phyloP scores from a whole-genome alignment of 2,329 filamentous ascomycete genomes.

The Pyrenochaeta sp. region DNA sequence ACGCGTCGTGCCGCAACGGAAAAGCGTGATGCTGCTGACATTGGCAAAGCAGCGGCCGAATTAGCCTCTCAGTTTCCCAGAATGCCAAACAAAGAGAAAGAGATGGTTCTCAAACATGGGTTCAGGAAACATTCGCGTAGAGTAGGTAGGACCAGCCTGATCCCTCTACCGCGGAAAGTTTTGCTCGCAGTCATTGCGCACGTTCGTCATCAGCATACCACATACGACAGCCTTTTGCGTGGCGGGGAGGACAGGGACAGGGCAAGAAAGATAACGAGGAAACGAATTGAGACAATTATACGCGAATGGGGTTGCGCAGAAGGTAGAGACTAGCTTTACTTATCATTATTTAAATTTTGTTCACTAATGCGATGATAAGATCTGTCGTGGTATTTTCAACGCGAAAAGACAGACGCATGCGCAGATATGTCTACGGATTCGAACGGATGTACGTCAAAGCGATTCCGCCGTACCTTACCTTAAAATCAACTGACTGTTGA shows the following conservation, averaged over 20 bases:
- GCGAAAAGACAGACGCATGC: neutral
- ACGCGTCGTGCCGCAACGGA: conserved; percentile 52
- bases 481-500: neutral
- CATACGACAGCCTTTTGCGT: conserved; percentile 55
- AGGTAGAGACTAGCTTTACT: conserved; percentile 36
- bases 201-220: conserved; percentile 58
- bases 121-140: conserved; percentile 58
- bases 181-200: conserved; percentile 60
- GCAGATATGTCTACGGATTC: neutral
- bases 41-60: conserved; percentile 36
- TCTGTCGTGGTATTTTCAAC: conserved; percentile 10
- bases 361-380: conserved; percentile 5
- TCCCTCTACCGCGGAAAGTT: conserved; percentile 53
- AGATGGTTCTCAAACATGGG: conserved; percentile 52
- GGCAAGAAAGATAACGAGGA: conserved; percentile 34
- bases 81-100: conserved; percentile 49
- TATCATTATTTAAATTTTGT: neutral
- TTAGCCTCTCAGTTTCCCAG: conserved; percentile 53
- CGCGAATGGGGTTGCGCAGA: conserved; percentile 34
- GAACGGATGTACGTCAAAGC: neutral
- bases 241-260: conserved; percentile 24
- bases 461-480: too few species aligned
- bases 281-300: conserved; percentile 31
- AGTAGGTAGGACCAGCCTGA: conserved; percentile 57
- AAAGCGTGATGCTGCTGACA: conserved; percentile 32